Conservation (phyloP, 2,329 filamentous ascomycete species). For the Aspergillus ruber region DNA sequence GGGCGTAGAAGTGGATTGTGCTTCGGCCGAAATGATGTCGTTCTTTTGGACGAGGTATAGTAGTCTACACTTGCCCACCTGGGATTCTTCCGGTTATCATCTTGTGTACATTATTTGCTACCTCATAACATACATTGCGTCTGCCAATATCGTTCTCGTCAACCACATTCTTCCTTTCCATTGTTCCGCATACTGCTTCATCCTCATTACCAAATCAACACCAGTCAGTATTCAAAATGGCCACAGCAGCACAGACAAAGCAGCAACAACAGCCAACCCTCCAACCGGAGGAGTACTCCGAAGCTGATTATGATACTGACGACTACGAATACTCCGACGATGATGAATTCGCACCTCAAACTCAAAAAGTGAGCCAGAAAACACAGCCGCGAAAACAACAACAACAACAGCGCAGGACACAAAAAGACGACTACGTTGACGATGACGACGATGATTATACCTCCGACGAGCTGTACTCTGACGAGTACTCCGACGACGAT, state of each 20-base stretch:
- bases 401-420: conserved; percentile 13
- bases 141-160: neutral
- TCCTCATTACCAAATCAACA: neutral
- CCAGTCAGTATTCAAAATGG: conserved; percentile 13
- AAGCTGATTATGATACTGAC: conserved; percentile 25
- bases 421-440: conserved; percentile 20
- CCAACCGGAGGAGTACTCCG: conserved; percentile 22
- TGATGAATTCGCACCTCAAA: conserved; percentile 14
- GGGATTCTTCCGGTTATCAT: too few species aligned
- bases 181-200: neutral
- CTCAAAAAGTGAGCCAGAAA: conserved; percentile 11
- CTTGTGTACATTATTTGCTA: too few species aligned
- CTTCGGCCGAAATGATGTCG: neutral
- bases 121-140: too few species aligned
- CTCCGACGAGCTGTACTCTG: conserved; percentile 24
- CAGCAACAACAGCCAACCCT: conserved; percentile 13
- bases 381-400: conserved; percentile 12
- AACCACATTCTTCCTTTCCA: neutral
- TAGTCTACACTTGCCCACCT: neutral
- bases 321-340: conserved; percentile 22
- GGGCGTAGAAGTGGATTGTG: neutral
- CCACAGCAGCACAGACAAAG: conserved; percentile 23
- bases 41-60: neutral
- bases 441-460: conserved; percentile 24
- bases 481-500: conserved; percentile 27